Percentiles rank a stretch among this genome's conserved stretches.
phyloP scores from a whole-genome alignment of 257 asterid genomes.

The Solanum appendiculatum region DNA sequence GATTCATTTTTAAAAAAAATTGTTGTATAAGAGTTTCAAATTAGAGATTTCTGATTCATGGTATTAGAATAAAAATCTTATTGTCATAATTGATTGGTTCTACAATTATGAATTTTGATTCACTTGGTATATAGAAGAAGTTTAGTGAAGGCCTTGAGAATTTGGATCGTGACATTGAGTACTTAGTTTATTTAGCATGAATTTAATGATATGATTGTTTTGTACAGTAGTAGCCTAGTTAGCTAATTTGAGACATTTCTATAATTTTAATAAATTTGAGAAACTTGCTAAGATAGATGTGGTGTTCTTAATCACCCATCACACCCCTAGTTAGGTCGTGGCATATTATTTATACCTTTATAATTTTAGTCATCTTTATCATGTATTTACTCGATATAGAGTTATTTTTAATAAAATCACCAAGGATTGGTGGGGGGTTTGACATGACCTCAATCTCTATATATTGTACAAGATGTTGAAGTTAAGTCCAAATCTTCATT shows the following conservation, averaged over 20 bases:
- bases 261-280: neutral
- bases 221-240: no score
- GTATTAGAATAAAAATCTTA: neutral
- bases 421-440: neutral
- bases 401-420: neutral
- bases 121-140: neutral
- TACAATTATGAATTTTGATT: neutral
- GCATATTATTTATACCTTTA: neutral
- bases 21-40: neutral
- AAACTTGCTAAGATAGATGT: neutral
- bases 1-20: neutral
- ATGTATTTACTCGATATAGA: neutral
- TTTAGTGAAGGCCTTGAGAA: neutral
- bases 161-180: neutral
- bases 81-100: neutral
- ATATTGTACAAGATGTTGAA: no score
- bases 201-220: no score
- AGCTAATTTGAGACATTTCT: neutral
- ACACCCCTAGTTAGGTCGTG: neutral
- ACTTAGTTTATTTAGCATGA: neutral
- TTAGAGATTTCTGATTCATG: neutral
- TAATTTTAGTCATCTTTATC: neutral
- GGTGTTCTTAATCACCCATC: neutral
- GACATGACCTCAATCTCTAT: neutral
- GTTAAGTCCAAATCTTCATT: neutral